Conservation (phyloP, 164 flowering plant genomes). For the Litsea cubeba region DNA sequence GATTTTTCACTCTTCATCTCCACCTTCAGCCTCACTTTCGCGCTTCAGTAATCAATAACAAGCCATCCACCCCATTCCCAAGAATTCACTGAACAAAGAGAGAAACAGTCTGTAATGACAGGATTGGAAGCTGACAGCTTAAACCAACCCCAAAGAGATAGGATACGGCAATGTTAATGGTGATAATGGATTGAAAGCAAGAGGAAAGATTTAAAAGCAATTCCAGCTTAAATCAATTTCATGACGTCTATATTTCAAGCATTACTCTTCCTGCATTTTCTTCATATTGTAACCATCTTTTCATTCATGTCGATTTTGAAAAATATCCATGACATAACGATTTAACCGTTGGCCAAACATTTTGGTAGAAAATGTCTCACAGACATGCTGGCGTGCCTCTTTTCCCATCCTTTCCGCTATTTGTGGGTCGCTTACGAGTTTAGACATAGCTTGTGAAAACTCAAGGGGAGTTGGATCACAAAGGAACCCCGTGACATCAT, state of each 20-base stretch:
- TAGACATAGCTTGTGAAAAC: slow-evolving; percentile 75
- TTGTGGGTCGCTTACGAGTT: slow-evolving; percentile 43
- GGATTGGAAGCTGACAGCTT: too few relatives aligned
- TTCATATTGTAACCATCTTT: background rate
- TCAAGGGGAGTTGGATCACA: slow-evolving; percentile 66
- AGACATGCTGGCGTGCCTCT: slow-evolving; percentile 67
- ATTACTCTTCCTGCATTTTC: background rate
- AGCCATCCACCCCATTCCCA: too few relatives aligned
- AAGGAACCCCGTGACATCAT: slow-evolving; percentile 76
- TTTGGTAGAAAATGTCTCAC: slow-evolving; percentile 60
- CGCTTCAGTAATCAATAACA: too few relatives aligned
- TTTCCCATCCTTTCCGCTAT: slow-evolving; percentile 65
- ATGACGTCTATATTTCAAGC: background rate
- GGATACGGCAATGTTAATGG: too few relatives aligned
- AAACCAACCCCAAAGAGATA: too few relatives aligned
- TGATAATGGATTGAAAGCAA: too few relatives aligned
- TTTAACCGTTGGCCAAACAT: slow-evolving; percentile 68
- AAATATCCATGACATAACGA: slow-evolving; percentile 41
- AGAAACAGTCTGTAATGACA: too few relatives aligned
- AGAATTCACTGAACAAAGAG: too few relatives aligned
- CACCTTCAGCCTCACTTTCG: too few relatives aligned
- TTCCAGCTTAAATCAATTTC: too few relatives aligned
- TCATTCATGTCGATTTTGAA: slow-evolving; percentile 4
- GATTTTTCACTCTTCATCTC: too few relatives aligned
- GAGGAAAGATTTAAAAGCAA: too few relatives aligned